Base-by-base conservation (phyloP, 176 grass and related monocot genomes). In the Oryza rufipogon region DNA sequence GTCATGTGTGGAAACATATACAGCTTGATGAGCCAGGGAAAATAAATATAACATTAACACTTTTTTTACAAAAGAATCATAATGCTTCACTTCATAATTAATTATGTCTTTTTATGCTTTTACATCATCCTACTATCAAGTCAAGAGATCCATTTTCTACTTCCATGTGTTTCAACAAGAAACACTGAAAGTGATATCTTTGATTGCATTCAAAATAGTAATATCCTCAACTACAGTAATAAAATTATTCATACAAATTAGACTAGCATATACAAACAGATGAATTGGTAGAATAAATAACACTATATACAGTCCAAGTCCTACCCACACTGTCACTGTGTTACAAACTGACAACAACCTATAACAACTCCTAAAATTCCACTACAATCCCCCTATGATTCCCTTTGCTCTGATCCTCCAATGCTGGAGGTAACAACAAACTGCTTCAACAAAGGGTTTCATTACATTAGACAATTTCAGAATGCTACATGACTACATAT, bases 161-260 rank as follows among this genome's bases (percentile, higher is more conserved):
- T 72, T 73, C 70, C 22, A 73, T 26, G 25, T 73, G 14, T 47
- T 11, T 73, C 70, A 72, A 46, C 39, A 72, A 72, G 20, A 23
- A 72, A 70, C 20, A 72, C 34, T 25, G 11, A 72, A 2, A 42
- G 42, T 47, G 1, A 47, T 47, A 10, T 47, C 45, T 47, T 47
- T 47, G 45, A 12, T 47, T 12, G 11, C 45, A 47, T 47, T 47
- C 11, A 47, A 47, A 47, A 47, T 11, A 47, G 45, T 45, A 26
- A 2, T 26, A 2, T 26, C 11, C 46, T 72, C 13, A 5, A 73
- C n/a, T 42, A 42, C 3, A 13, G 6, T 26, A 73, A 73, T 15
- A 22, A 48, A 73, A 73, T 16, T 48, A 48, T 48, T 28, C 26
- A 47, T 73, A n/a, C 0, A 11, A 8, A 26, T 12, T 13, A 48